A percentile compares a stretch with the other conserved stretches of the same genome.
Conservation (phyloP, 495 filamentous ascomycete species). For the Aspergillus sclerotioniger region DNA sequence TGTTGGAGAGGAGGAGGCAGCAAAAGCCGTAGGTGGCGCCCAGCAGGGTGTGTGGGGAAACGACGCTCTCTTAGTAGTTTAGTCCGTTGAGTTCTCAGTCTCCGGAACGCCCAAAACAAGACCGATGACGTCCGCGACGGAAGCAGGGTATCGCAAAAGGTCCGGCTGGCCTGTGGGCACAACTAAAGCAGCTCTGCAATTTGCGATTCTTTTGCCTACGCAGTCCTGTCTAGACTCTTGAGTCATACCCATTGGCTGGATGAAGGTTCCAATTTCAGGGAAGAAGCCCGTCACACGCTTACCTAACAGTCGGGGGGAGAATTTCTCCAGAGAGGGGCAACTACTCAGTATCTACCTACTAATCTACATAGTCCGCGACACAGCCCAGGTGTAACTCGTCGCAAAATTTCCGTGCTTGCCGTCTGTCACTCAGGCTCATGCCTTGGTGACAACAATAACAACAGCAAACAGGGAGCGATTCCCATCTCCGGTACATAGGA, state of each 20-base stretch:
- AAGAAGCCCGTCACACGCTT: slow-evolving; percentile 11
- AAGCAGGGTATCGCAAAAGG: slow-evolving; percentile 22
- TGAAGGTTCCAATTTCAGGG: slow-evolving; percentile 22
- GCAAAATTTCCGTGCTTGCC: no score
- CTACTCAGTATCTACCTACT: no score
- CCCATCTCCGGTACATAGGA: no score
- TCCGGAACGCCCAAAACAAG: slow-evolving; percentile 35
- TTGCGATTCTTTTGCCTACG: slow-evolving; percentile 11
- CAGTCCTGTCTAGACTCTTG: slow-evolving; percentile 26
- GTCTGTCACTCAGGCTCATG: no score
- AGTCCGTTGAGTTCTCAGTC: slow-evolving; percentile 18
- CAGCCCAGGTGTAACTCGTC: no score
- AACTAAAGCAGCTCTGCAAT: slow-evolving; percentile 6
- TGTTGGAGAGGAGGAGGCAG: slow-evolving; percentile 16
- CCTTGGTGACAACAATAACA: no score
- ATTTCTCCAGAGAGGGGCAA: neutral
- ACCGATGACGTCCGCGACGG: slow-evolving; percentile 40
- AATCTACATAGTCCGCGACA: neutral
- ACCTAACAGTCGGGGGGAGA: slow-evolving; percentile 15
- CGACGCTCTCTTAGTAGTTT: slow-evolving; percentile 18
- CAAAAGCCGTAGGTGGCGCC: slow-evolving; percentile 26
- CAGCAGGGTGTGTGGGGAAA: slow-evolving; percentile 37
- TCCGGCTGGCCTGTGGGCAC: slow-evolving; percentile 10
- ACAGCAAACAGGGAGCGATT: no score
- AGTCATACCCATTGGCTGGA: slow-evolving; percentile 26